phyloP scores from a whole-genome alignment of 305 asterid species.

The Fraxinus ornus region DNA sequence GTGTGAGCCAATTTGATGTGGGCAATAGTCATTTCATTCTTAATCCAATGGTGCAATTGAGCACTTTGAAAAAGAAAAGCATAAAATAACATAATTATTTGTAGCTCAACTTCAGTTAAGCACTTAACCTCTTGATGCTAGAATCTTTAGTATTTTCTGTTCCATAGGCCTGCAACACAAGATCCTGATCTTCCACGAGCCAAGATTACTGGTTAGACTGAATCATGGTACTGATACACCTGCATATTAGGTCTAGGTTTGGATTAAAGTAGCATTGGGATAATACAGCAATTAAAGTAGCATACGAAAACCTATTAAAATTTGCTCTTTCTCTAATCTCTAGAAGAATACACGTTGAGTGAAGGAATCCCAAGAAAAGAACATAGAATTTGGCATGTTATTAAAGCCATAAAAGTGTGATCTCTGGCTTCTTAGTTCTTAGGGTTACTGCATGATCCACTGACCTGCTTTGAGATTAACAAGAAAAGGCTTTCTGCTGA shows the following conservation, averaged over 20 bases:
- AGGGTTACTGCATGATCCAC: not conserved
- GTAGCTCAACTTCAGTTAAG: not conserved
- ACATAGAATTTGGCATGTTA: not conserved
- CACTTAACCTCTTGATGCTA: not conserved
- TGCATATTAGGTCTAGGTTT: not conserved
- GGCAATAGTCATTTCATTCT: not conserved
- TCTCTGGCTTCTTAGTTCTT: not conserved
- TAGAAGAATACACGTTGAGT: not conserved
- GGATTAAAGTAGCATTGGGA: not conserved
- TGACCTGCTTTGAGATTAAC: not conserved
- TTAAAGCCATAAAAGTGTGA: not conserved
- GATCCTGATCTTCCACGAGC: not conserved
- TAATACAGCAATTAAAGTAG: not conserved
- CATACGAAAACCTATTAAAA: not conserved
- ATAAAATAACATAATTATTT: not conserved
- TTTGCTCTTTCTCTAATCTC: not conserved
- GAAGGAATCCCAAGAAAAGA: constrained; percentile 1
- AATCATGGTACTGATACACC: not conserved
- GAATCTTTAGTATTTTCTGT: not conserved
- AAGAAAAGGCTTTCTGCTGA: not conserved
- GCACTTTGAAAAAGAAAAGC: not conserved
- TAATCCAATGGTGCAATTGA: not conserved
- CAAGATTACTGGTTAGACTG: not conserved
- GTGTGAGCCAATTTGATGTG: not conserved
- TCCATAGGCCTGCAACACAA: not conserved